Conservation (phyloP, 106 monocot genomes). For the Dendrobium chrysotoxum region DNA sequence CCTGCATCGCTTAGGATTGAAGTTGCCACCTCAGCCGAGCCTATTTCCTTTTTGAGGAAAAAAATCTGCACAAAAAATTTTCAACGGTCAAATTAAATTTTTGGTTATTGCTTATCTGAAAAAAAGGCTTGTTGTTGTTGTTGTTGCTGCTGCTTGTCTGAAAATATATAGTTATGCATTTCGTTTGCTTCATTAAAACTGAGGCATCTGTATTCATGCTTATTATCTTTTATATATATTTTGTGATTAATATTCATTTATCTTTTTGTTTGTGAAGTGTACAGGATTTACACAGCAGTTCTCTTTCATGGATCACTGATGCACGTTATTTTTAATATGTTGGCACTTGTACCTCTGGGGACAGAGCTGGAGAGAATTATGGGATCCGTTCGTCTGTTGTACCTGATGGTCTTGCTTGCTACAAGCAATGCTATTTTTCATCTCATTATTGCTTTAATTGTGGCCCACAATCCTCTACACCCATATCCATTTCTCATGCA, state of each 20-base stretch:
- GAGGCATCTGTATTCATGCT: neutral
- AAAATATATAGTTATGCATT: neutral
- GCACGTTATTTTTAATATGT: conserved; percentile 93
- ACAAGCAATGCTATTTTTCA: conserved; percentile 73
- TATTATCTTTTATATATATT: neutral
- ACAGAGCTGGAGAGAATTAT: conserved; percentile 82
- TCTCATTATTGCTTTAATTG: conserved; percentile 61
- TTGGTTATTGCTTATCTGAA: neutral
- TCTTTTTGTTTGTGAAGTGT: conserved; percentile 47
- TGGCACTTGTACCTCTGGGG: conserved; percentile 86
- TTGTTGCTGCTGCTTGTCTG: too few relatives aligned
- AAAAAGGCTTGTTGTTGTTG: neutral
- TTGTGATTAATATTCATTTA: neutral
- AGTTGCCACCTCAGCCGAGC: too few relatives aligned
- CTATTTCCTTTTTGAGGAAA: too few relatives aligned
- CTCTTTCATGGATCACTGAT: conserved; percentile 86
- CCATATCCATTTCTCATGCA: conserved; percentile 42
- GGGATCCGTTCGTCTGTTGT: conserved; percentile 82
- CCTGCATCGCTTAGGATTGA: neutral
- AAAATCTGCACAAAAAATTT: neutral
- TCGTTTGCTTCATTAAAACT: neutral
- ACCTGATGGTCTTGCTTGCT: conserved; percentile 72
- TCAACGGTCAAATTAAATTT: neutral
- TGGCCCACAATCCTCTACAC: conserved; percentile 64
- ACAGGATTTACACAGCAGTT: conserved; percentile 84